Evolutionary conservation across 2,329 filamentous ascomycete genomes (phyloP).

Genomic region (Sodiomyces alkalinus): DNA sequence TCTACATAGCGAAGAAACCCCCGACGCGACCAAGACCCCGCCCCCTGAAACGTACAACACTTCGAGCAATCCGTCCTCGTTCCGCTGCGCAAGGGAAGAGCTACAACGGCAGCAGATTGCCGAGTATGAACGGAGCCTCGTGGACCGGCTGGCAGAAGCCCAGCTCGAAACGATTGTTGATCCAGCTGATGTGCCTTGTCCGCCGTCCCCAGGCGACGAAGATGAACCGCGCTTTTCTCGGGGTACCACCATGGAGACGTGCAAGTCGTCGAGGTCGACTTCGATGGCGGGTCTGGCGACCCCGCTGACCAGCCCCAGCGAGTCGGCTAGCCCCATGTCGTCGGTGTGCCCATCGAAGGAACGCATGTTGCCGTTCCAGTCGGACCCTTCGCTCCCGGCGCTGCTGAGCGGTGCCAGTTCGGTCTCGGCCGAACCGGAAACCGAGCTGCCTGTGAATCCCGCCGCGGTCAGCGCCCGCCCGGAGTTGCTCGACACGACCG

Average conservation of each 20-base stretch:
- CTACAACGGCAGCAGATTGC: slow-evolving; percentile 16
- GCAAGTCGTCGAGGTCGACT: slow-evolving; percentile 34
- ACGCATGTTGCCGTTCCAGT: slow-evolving; percentile 38
- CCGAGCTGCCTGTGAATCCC: slow-evolving; percentile 38
- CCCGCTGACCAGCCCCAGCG: slow-evolving; percentile 39
- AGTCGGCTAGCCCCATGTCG: slow-evolving; percentile 32
- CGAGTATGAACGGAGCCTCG: slow-evolving; percentile 17
- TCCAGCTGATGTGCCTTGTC: slow-evolving; percentile 20
- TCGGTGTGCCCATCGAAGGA: slow-evolving; percentile 23
- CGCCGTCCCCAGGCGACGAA: slow-evolving; percentile 30
- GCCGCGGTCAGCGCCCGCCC: slow-evolving; percentile 25
- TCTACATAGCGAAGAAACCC: slow-evolving; percentile 14
- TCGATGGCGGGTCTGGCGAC: slow-evolving; percentile 33
- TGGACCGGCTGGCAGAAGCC: slow-evolving; percentile 12
- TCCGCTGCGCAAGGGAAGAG: slow-evolving; percentile 19
- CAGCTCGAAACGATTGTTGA: slow-evolving; percentile 10
- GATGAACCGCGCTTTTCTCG: slow-evolving; percentile 19
- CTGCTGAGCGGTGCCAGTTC: slow-evolving; percentile 49
- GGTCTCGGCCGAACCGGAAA: slow-evolving; percentile 46
- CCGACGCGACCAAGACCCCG: slow-evolving; percentile 20
- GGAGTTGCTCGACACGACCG: slow-evolving; percentile 33
- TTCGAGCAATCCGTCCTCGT: slow-evolving; percentile 24
- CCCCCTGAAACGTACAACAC: slow-evolving; percentile 19
- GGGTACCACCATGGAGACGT: slow-evolving; percentile 25
- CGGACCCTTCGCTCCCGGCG: slow-evolving; percentile 48